Evolutionary conservation across 306 rosid genomes (phyloP).

Genomic region (Canavalia gladiata): DNA sequence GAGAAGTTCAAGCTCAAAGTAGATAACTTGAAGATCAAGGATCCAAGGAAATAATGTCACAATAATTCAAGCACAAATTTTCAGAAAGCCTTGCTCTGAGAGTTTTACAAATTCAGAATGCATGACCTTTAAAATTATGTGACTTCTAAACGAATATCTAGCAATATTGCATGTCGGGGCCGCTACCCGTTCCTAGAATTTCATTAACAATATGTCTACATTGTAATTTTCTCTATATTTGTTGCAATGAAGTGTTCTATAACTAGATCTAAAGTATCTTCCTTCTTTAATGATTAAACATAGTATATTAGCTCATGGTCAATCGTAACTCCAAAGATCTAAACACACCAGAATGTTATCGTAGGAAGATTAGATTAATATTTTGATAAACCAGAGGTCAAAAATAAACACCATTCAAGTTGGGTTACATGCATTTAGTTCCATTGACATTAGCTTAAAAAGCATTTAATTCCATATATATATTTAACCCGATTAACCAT

Average conservation of each 20-base stretch:
- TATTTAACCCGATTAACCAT: conserved; percentile 14
- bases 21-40: background rate
- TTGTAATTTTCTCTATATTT: conserved; percentile 13
- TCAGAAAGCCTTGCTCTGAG: conserved; percentile 46
- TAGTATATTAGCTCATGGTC: conserved; percentile 8
- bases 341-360: background rate
- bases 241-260: background rate
- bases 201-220: conserved; percentile 6
- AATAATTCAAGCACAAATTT: conserved; percentile 40
- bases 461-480: background rate
- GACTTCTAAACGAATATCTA: conserved; percentile 23
- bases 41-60: conserved; percentile 7
- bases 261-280: conserved; percentile 33
- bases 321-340: background rate
- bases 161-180: conserved; percentile 33
- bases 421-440: conserved; percentile 6
- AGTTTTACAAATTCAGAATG: conserved; percentile 38
- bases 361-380: background rate
- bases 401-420: too few species aligned
- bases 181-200: conserved; percentile 43
- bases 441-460: background rate
- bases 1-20: conserved; percentile 65
- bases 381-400: background rate
- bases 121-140: conserved; percentile 17
- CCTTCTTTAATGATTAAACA: conserved; percentile 18